Conservation (phyloP, 2,329 filamentous ascomycete genomes). For the Aureobasidium namibiae region DNA sequence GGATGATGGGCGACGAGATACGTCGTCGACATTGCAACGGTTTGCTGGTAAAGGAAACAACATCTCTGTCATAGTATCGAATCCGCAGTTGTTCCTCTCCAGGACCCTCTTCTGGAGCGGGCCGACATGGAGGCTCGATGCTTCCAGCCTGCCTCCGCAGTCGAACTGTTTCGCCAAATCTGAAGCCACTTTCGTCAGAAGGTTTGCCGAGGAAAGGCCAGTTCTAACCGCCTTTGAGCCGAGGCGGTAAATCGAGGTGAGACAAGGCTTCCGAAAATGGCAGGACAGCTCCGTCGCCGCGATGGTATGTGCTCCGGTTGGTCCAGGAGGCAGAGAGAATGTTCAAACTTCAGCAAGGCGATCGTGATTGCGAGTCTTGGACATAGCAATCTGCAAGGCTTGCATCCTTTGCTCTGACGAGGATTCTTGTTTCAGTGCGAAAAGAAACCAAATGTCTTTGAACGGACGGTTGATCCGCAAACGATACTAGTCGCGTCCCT, state of each 20-base stretch:
- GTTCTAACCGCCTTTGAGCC: neutral
- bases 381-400: neutral
- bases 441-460: neutral
- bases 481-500: constrained; percentile 4
- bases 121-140: constrained; percentile 4
- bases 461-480: constrained; percentile 7
- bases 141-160: constrained; percentile 1
- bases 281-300: neutral
- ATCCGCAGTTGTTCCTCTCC: neutral
- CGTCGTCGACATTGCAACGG: constrained; percentile 2
- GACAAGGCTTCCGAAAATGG: neutral
- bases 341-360: neutral
- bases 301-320: neutral
- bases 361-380: neutral
- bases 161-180: neutral
- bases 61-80: neutral
- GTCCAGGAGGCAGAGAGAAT: neutral
- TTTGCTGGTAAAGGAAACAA: neutral
- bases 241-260: constrained; percentile 7
- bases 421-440: neutral
- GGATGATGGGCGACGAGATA: neutral
- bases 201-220: constrained; percentile 8
- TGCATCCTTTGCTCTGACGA: neutral
- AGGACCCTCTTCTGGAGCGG: neutral
- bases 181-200: constrained; percentile 5